Evolutionary conservation across 495 filamentous ascomycete species (phyloP), one percentile per base, ranked within the genome.

Genomic region (Cenococcum geophilum): DNA sequence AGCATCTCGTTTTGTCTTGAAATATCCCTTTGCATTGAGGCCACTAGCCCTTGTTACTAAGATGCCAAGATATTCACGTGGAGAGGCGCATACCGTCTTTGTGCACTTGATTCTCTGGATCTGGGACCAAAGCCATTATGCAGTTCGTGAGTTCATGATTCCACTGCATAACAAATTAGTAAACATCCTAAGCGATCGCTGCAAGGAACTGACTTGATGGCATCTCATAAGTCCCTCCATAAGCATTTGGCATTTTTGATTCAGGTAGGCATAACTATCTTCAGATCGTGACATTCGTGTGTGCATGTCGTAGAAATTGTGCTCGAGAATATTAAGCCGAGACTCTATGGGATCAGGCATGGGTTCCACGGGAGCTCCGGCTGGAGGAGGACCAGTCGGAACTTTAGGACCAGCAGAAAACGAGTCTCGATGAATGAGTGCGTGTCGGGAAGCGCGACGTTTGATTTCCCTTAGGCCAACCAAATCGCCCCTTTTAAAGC

Each of bases 381-480:
- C 89, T 65, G 91, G 88, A 20, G 63, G 63, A 21, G 63, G 63
- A 40, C 66, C 64, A 55, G 81, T 74, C 40, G 83, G 79, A 32
- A 84, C 76, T 72, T 92, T 91, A 62, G 92, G 87, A 21, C 80
- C 71, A 12, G 77, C 63, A 45, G 88, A 87, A 76, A 90, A 95
- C 37, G 93, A 96, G 72, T 97, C 93, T 69, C 93, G 83, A 70
- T 98, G 91, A 52, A 96, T 95, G 64, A 97, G 77, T 36, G 93
- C 89, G 77, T 98, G 95, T 56, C 93, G 81, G 34, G 93, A 97
- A n/a, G 93, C 95, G 40, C 93, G 83, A 64, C 93, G 86, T 73
- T 97, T 97, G 76, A 98, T 98, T 73, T 98, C 93, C 42, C 93
- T 82, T 55, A 98, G 77, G 48, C 93, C 91, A 53, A 90, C 84